Base-by-base conservation (phyloP, 2,329 filamentous ascomycete species). In the Colletotrichum tabaci region DNA sequence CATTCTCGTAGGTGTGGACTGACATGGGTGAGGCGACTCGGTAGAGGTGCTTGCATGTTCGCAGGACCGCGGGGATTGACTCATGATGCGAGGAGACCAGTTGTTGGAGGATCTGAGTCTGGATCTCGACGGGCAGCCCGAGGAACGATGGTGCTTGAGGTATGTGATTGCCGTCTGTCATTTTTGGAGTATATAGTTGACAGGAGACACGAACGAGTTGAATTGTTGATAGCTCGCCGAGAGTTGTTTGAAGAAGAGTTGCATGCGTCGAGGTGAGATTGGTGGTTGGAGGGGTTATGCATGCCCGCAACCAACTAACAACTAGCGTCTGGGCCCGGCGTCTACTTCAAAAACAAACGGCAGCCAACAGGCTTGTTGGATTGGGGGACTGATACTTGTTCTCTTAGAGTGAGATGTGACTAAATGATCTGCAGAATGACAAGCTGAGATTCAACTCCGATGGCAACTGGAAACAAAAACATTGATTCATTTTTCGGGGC, bases 31-130 rank as follows among this genome's bases (percentile, higher is more conserved):
- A 18, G 6, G 60, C 46, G 9, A 50, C 6, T 26, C 50, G 46
- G 46, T 62, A 26, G 35, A 62, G 46, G 10, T 62, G 47, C 8
- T 62, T 62, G 60, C 60, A 50, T 50, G 60, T 62, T 21, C 35
- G 23, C 4, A 62, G 60, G 9, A 62, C 46, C 15, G 60, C 60
- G 7, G 3, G 30, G 13, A 62, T 52, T 30, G 60, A 52, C 38
- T 49, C 26, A 15, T 49, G 60, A 18, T 62, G 60, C 38, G 35
- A 42, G 9, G 21, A 52, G 60, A 38, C 60, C 15, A 62, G 35
- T 7, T 49, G 46, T 47, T 62, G n/a, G 5, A 62, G 35, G 30
- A 52, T 40, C 10, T 62, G 46, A 6, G 30, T 52, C n/a, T 62
- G 60, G 2, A 52, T 49, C 47, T 62, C 60, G 1, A 62, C 30